Evolutionary conservation across 225 moss, liverwort and hornwort genomes (phyloP), one percentile per base, ranked within the genome.

Genomic region (Asterella californica): DNA sequence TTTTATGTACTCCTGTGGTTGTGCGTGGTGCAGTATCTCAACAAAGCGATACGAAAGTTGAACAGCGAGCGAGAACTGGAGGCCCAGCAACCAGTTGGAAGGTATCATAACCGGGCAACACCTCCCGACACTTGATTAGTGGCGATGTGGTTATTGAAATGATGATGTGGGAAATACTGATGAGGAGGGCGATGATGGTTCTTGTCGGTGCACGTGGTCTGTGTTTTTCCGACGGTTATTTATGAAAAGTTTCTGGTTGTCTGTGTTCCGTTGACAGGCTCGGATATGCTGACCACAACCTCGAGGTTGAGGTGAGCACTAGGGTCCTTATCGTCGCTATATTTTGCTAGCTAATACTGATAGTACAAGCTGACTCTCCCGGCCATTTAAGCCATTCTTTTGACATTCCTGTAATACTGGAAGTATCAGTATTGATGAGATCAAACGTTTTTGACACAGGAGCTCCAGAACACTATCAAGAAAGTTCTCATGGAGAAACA

Each of bases 41-140:
- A 81, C 62, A 81, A 81, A 38, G 73, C 80, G 32, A 61, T 81
- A 60, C 80, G 74, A 7, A 81, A 81, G 49, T 38, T 81, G 10
- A 62, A 81, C 29, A 64, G 45, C 38, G 80, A 81, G 49, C 61
- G 80, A 42, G 80, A 81, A 25, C n/a, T 49, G 74, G 80, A 81
- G 29, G 49, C 30, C 22, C 80, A 81, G 64, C 80, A 75, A 15
- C 80, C 79, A 71, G n/a, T n/a, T n/a, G n/a, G n/a, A n/a, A 79
- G 79, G 70, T 78, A 72, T 10, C 24, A 27, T 1, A 3, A 55
- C 55, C 18, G 10, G 22, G 5, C 22, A 15, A 22, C 22, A 42
- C 4, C 42, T 42, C 42, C 42, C 4, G 3, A 42, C 42, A 2
- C 42, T 7, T 42, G 42, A 42, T 42, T 42, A 42, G 7, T 42